Base-by-base conservation (phyloP, 441 rosid species). In the Aleurites moluccanus region DNA sequence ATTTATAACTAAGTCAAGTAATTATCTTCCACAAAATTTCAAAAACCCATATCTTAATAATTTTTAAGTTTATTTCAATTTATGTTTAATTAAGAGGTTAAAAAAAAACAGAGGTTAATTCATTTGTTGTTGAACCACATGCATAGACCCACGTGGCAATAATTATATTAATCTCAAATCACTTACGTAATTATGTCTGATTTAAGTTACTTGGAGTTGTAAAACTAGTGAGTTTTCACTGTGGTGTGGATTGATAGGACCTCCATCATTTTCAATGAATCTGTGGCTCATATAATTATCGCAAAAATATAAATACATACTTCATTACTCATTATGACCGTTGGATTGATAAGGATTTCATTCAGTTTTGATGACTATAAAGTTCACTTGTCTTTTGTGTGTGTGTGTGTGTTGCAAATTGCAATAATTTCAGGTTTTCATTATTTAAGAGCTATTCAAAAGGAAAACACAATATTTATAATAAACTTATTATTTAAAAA, bases 191-290 rank as follows among this genome's bases (percentile, higher is more conserved):
- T 72, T 71, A 69, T 82, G 83, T 80, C 67, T 50, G 27, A 68
- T 80, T 69, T 69, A 73, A 69, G 81, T 83, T 85, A 80, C 88
- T 80, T 80, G 82, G 73, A 81, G 74, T 74, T 23, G 79, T 85
- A 68, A 74, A 75, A 77, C 66, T 72, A 28, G 33, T 35, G 52
- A 53, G 14, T 70, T 69, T 66, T 45, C 27, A 74, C 70, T 69
- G 81, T 68, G n/a, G 4, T 61, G 75, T 56, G 27, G 83, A 80
- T 68, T 72, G 82, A 83, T 71, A 28, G 76, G 80, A 79, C 77
- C 55, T 66, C 77, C 61, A 72, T 80, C 86, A 9, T 72, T 85
- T 62, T 80, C 84, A 66, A 59, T 60, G 47, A 60, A 55, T 66
- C 77, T 68, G 57, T 47, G 82, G 75, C 73, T 69, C 72, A 71